Percentiles rank a stretch among this genome's conserved stretches.
These are phyloP conservation scores for Clavispora fructus DNA, from an alignment of 805 yeast genomes.

Conservation along the genomic window DNA sequence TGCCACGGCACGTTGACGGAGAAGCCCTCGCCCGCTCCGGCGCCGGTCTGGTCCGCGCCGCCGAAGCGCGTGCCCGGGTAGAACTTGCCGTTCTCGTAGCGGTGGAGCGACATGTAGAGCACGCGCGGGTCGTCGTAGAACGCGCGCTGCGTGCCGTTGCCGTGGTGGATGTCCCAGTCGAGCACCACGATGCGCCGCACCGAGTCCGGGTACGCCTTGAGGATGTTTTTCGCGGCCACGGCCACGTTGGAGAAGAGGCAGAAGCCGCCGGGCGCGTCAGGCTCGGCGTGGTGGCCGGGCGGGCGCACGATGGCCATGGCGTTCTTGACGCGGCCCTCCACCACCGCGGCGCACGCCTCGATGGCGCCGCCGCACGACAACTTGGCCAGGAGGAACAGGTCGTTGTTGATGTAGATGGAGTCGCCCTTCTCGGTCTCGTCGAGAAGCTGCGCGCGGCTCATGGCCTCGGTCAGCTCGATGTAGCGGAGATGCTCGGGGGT, in stretches of 20 bases:
- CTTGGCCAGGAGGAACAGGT: constrained; percentile 79
- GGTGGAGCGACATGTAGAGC: constrained; percentile 82
- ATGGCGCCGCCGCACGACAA: constrained; percentile 95
- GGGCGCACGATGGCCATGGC: constrained; percentile 95
- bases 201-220: constrained; percentile 80
- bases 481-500: constrained; percentile 72
- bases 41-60: constrained; percentile 75
- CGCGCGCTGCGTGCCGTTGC: constrained; percentile 95
- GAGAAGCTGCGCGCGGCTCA: constrained; percentile 71
- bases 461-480: constrained; percentile 66
- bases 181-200: constrained; percentile 77
- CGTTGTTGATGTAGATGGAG: constrained; percentile 91
- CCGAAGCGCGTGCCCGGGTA: constrained; percentile 94
- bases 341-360: constrained; percentile 92
- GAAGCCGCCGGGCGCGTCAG: constrained; percentile 94
- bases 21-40: constrained; percentile 80
- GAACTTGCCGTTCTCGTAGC: constrained; percentile 86
- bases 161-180: constrained; percentile 99
- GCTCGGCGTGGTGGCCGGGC: constrained; percentile 99
- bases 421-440: constrained; percentile 89
- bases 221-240: constrained; percentile 85
- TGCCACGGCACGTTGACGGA: constrained; percentile 94
- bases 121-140: constrained; percentile 87
- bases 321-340: constrained; percentile 87
- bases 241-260: constrained; percentile 96